Evolutionary conservation across 495 filamentous ascomycete genomes (phyloP).

Genomic region (Aspergillus sclerotiicarbonarius): DNA sequence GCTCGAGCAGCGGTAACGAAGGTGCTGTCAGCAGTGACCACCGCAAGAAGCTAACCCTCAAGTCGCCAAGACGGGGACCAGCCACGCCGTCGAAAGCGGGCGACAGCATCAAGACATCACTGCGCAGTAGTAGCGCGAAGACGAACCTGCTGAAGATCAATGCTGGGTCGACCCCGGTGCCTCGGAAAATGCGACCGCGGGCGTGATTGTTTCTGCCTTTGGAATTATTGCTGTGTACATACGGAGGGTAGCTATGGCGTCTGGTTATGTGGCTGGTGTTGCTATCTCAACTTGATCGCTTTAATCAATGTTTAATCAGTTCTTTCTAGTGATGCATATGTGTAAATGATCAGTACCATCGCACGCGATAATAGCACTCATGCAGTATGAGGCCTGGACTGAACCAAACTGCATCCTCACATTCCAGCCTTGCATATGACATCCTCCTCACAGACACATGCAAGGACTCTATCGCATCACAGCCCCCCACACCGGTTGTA

Average conservation of each 20-base stretch:
- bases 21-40: constrained; percentile 27
- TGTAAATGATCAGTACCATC: no score
- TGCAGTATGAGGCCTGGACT: no score
- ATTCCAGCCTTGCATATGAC: no score
- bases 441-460: no score
- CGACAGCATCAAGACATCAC: constrained; percentile 7
- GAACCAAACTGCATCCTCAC: no score
- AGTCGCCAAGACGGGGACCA: constrained; percentile 30
- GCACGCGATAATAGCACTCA: no score
- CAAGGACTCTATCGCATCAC: no score
- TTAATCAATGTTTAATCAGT: no score
- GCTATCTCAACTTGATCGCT: no score
- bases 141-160: constrained; percentile 35
- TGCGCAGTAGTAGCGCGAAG: constrained; percentile 23
- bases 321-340: no score
- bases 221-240: constrained; percentile 4
- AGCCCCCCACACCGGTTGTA: no score
- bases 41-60: constrained; percentile 42
- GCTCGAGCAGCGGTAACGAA: constrained; percentile 5
- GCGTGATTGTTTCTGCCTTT: constrained; percentile 17
- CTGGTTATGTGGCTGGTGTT: no score
- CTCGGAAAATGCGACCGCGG: constrained; percentile 38
- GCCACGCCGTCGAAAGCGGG: constrained; percentile 16
- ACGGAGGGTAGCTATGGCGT: not conserved
- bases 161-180: constrained; percentile 43